Percentiles rank a stretch among this genome's conserved stretches.
Evolutionary conservation across 2,329 filamentous ascomycete genomes (phyloP).

Genomic region (Trichophyton mentagrophytes): DNA sequence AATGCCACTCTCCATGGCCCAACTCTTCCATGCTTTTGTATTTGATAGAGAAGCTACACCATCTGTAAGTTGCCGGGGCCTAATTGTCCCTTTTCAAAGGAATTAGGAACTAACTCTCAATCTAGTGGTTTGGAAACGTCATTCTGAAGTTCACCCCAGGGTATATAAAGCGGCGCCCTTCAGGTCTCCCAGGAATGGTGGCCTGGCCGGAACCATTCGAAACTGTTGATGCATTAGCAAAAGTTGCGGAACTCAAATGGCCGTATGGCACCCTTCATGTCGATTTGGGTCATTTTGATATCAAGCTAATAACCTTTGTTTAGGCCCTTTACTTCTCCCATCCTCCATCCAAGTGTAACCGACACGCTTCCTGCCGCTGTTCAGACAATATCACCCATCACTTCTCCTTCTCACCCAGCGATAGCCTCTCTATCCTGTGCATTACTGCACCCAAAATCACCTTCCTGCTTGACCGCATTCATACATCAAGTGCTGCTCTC

Average conservation of each 20-base stretch:
- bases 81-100: background rate
- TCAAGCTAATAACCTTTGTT: conserved; percentile 12
- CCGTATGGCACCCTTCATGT: conserved; percentile 44
- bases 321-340: conserved; percentile 68
- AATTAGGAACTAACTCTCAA: background rate
- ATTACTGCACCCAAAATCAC: conserved; percentile 72
- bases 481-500: conserved; percentile 75
- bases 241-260: conserved; percentile 73
- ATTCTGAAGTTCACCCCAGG: conserved; percentile 58
- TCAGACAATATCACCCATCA: conserved; percentile 62
- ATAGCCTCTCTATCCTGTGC: conserved; percentile 80
- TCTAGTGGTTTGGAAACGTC: conserved; percentile 48
- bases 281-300: background rate
- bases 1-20: conserved; percentile 62
- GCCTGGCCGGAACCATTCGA: conserved; percentile 64
- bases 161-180: conserved; percentile 64
- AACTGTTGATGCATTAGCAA: conserved; percentile 66
- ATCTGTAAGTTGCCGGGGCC: conserved; percentile 31
- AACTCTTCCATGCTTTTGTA: conserved; percentile 61
- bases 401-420: conserved; percentile 71
- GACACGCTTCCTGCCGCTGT: conserved; percentile 46
- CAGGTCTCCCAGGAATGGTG: conserved; percentile 51
- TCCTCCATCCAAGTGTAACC: conserved; percentile 63
- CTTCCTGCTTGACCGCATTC: conserved; percentile 77
- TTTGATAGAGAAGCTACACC: conserved; percentile 67